Base-by-base conservation (phyloP, 371 early-diverging fungal species). In the Apophysomyces sp. region DNA sequence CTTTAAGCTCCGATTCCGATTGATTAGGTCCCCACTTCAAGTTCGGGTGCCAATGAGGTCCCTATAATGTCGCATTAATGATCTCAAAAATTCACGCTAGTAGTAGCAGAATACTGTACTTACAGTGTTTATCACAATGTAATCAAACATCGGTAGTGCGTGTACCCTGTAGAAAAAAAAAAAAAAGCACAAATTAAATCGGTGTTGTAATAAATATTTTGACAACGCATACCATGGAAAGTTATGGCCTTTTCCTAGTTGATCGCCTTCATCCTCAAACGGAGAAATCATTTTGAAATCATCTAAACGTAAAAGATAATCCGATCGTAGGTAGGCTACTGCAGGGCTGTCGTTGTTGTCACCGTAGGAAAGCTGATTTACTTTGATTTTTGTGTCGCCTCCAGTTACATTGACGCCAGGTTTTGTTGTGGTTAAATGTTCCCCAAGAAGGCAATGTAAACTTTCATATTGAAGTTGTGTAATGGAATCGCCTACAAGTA, bases 401-500 rank as follows among this genome's bases (percentile, higher is more conserved):
- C 74, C 79, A 36, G 76, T 72, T 8, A 72, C 11, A 32, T 55
- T 55, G 44, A 64, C 55, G 41, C 63, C 13, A 18, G 40, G 8
- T 51, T 57, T 29, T 58, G 68, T 61, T 52, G 61, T 60, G 1
- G 37, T 36, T 11, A 73, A 36, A 21, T 68, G 39, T 11, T 72
- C 32, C 2, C 81, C 81, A 18, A 77, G 39, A 29, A 77, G 39
- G 37, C 81, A 80, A 6, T 63, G 61, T 52, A 80, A 32, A 36
- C 78, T 80, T 36, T 80, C 81, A n/a, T 58, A 80, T 55, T 75
- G 76, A 18, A 80, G 55, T 41, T 80, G 78, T 39, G 76, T 77
- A 49, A 80, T 80, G 2, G 78, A 77, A 41, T 80, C 81, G 8
- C 81, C 81, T 1, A 80, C 71, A 26, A 80, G 71, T 7, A 80